phyloP scores from a whole-genome alignment of 306 rosid genomes.

The Gastrolobium bilobum region DNA sequence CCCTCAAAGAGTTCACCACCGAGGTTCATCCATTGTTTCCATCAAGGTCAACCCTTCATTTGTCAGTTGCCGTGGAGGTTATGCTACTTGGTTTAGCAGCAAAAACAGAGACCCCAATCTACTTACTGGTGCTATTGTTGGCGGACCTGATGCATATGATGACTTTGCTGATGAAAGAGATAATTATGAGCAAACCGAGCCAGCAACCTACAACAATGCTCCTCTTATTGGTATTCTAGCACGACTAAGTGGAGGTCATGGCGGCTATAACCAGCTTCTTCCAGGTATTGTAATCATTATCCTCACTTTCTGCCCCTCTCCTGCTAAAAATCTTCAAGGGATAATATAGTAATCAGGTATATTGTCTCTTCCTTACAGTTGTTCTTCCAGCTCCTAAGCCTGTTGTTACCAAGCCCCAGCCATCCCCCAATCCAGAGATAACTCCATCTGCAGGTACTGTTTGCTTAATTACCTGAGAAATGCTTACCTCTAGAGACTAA shows the following conservation, averaged over 20 bases:
- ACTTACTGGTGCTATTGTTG: constrained; percentile 90
- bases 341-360: background rate
- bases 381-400: constrained; percentile 63
- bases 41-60: constrained; percentile 76
- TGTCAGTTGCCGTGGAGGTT: constrained; percentile 91
- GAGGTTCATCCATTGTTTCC: constrained; percentile 95
- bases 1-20: constrained; percentile 91
- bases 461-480: background rate
- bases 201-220: constrained; percentile 99
- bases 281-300: constrained; percentile 68
- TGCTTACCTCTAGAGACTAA: background rate
- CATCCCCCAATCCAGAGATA: constrained; percentile 58
- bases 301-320: background rate
- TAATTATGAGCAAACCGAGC: constrained; percentile 96
- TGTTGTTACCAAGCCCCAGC: constrained; percentile 58
- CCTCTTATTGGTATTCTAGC: constrained; percentile 92
- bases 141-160: constrained; percentile 99
- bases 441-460: constrained; percentile 79
- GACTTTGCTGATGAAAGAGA: constrained; percentile 96
- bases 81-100: constrained; percentile 87
- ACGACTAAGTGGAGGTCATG: constrained; percentile 72
- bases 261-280: constrained; percentile 84
- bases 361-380: constrained; percentile 56
- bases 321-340: background rate
- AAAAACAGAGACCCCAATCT: constrained; percentile 85